Percentiles rank a stretch among this genome's conserved stretches.
Evolutionary conservation across 306 rosid genomes (phyloP).

Genomic region (Adenanthera pavonina): DNA sequence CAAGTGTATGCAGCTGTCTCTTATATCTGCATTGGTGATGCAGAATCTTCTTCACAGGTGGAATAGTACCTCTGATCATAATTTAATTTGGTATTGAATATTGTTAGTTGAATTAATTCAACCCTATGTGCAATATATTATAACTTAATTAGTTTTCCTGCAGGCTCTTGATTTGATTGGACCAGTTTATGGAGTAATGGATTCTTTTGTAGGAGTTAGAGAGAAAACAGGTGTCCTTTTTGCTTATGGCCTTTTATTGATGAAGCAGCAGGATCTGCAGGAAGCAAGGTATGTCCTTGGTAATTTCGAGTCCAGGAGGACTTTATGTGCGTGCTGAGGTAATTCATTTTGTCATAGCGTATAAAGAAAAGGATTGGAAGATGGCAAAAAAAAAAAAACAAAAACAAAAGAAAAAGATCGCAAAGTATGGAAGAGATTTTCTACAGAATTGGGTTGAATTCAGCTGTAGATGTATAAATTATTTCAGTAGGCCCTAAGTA

Average conservation of each 20-base stretch:
- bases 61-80: slow-evolving; percentile 27
- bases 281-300: slow-evolving; percentile 80
- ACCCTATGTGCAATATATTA: slow-evolving; percentile 22
- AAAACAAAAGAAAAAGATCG: too few species aligned
- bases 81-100: slow-evolving; percentile 28
- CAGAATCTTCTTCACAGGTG: slow-evolving; percentile 92
- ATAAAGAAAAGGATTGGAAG: not conserved
- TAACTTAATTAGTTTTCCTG: slow-evolving; percentile 42
- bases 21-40: slow-evolving; percentile 92
- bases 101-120: slow-evolving; percentile 19
- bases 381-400: too few species aligned
- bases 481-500: slow-evolving; percentile 7
- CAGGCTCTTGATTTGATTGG: slow-evolving; percentile 97
- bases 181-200: slow-evolving; percentile 89
- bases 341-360: not conserved
- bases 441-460: slow-evolving; percentile 23
- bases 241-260: slow-evolving; percentile 89
- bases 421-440: slow-evolving; percentile 7
- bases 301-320: slow-evolving; percentile 27
- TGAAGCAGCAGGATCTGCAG: slow-evolving; percentile 94
- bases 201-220: slow-evolving; percentile 96
- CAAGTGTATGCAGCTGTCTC: slow-evolving; percentile 97
- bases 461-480: slow-evolving; percentile 15
- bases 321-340: slow-evolving; percentile 6
- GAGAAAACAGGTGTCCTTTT: slow-evolving; percentile 94